Conservation (phyloP, 2,329 filamentous ascomycete species). For the Cercospora brassicicola region DNA sequence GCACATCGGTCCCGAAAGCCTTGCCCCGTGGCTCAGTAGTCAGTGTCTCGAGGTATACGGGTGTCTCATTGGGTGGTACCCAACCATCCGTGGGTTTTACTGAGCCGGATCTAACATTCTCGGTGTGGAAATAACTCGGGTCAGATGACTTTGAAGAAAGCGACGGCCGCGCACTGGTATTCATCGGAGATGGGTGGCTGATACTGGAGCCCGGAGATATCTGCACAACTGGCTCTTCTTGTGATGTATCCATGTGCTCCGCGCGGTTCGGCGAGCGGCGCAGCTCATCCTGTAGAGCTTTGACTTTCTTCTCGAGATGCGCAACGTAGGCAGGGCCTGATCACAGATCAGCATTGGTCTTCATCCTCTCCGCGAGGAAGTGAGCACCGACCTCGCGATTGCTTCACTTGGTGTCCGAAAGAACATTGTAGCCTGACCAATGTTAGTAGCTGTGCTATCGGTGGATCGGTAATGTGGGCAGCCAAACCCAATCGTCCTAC, state of each 20-base stretch:
- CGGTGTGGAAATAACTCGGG: background rate
- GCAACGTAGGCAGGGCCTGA: constrained; percentile 25
- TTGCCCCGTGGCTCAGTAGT: constrained; percentile 26
- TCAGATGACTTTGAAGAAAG: background rate
- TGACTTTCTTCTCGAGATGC: constrained; percentile 25
- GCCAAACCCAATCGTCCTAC: constrained; percentile 23
- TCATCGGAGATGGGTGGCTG: background rate
- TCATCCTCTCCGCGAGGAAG: background rate
- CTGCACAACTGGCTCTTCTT: background rate
- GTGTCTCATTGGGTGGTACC: background rate
- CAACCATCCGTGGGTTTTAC: background rate
- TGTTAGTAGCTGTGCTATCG: background rate
- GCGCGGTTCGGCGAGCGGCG: background rate
- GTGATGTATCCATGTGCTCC: background rate
- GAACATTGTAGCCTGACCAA: constrained; percentile 24
- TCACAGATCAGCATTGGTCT: background rate
- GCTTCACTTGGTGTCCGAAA: constrained; percentile 26
- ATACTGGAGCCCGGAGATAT: background rate
- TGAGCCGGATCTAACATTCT: background rate
- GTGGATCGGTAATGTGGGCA: background rate
- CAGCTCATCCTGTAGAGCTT: constrained; percentile 21
- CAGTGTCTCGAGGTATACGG: constrained; percentile 15
- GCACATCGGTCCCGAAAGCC: constrained; percentile 22
- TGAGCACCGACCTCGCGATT: constrained; percentile 16
- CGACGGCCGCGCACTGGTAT: background rate